Base-by-base conservation (phyloP, 495 filamentous ascomycete species). In the Talaromyces nanjingensis region DNA sequence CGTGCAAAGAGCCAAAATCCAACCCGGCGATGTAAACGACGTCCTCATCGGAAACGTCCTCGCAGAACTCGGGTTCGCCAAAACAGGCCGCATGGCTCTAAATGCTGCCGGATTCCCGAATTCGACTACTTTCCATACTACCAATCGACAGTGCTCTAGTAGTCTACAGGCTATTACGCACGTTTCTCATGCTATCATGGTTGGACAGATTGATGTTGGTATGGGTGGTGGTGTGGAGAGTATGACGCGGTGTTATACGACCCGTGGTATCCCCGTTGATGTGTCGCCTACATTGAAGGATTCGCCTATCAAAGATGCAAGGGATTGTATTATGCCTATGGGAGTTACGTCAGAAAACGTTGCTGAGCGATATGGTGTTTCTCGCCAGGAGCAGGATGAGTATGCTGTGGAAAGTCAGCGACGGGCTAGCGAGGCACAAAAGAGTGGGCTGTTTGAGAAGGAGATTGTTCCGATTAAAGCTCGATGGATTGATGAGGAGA, bases 321-420 rank as follows among this genome's bases (percentile, higher is more conserved):
- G 65, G 29, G 92, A 96, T 73, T 92, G 90, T 79, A 79, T 89
- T 78, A 81, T 90, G 79, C 85, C 90, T 20, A 96, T 96, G 92
- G 88, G 92, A 6, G 89, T 91, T 83, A 96, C 92, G 1, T 89
- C 85, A 16, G 92, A 96, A 77, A 96, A 96, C 71, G 90, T 96
- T 7, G 89, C 84, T 60, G 82, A 79, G 63, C 89, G 94, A 73
- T 96, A 96, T 71, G 81, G 86, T 54, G 83, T 96, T 67, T 74
- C 83, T 9, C 82, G 92, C 29, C 83, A 89, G 69, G 72, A 73
- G 57, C 89, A 94, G 71, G 92, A 96, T 73, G 76, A 83, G 63
- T 96, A 84, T 73, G 89, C 92, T 0, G 88, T 87, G 9, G 89
- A 92, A 78, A 88, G 83, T 45, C 94, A 89, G 75, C 80, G 82